Conservation (phyloP, 805 yeast species). For the Spathaspora passalidarum region DNA sequence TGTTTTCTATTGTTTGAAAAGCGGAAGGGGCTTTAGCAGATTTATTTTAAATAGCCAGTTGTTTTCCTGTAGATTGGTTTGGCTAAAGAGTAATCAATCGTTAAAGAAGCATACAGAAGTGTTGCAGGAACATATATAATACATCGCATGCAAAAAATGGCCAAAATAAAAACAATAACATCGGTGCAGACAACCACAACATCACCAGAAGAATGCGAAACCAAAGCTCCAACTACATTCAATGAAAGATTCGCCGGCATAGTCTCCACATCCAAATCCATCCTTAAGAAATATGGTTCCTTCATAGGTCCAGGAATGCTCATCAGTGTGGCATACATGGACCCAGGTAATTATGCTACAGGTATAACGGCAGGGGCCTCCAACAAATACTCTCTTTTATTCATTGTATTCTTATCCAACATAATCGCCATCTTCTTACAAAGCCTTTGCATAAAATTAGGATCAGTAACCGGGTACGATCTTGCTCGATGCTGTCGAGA, state of each 20-base stretch:
- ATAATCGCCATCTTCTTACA: constrained; percentile 47
- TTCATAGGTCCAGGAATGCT: constrained; percentile 48
- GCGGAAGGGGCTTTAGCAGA: too few species aligned
- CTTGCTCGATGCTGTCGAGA: constrained; percentile 43
- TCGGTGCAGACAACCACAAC: background rate
- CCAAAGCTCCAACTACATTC: background rate
- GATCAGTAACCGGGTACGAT: constrained; percentile 49
- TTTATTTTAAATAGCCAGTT: too few species aligned
- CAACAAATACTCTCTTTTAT: constrained; percentile 40
- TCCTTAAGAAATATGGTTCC: constrained; percentile 30
- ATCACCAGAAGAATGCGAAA: background rate
- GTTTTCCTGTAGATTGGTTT: too few species aligned
- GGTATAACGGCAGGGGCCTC: constrained; percentile 47
- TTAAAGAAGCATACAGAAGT: too few species aligned
- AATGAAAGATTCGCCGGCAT: constrained; percentile 6
- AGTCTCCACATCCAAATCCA: constrained; percentile 1
- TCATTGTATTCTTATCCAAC: constrained; percentile 42
- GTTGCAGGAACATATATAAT: too few species aligned
- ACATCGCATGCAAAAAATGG: background rate
- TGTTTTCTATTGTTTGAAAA: background rate
- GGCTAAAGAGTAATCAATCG: too few species aligned
- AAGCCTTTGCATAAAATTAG: constrained; percentile 42
- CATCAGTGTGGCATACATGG: constrained; percentile 51
- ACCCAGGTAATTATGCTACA: constrained; percentile 52
- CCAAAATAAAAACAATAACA: background rate